Conservation (phyloP, 1,284 basidiomycete species). For the Pseudozyma hubeiensis region DNA sequence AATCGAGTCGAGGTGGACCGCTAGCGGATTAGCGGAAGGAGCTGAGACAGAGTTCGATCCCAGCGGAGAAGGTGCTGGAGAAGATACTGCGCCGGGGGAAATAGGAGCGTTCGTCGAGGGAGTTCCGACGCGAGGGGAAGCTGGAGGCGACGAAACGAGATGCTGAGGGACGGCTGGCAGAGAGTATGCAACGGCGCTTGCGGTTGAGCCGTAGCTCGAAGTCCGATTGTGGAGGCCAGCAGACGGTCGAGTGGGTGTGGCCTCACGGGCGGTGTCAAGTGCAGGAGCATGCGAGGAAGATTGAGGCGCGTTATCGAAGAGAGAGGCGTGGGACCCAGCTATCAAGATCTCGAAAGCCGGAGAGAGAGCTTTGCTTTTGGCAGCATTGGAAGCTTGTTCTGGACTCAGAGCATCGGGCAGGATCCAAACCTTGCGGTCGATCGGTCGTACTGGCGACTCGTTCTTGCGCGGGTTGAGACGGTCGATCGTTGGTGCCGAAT, state of each 20-base stretch:
- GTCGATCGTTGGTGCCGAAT: conserved; percentile 7
- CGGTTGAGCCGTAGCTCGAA: conserved; percentile 24
- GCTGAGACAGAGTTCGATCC: conserved; percentile 2
- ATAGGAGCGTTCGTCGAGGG: conserved; percentile 10
- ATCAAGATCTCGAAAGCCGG: conserved; percentile 45
- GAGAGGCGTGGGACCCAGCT: conserved; percentile 5
- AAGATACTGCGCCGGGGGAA: conserved; percentile 13
- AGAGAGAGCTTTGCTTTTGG: conserved; percentile 38
- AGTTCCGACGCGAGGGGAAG: conserved; percentile 22
- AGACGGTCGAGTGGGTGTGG: conserved; percentile 35
- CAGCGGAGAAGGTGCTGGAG: conserved; percentile 9
- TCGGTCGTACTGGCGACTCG: conserved; percentile 43
- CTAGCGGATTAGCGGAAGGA: conserved; percentile 22
- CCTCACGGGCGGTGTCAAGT: conserved; percentile 15
- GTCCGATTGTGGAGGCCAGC: conserved; percentile 11
- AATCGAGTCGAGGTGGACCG: conserved; percentile 40
- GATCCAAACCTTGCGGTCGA: conserved; percentile 51
- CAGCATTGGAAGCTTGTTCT: conserved; percentile 26
- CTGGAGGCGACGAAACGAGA: conserved; percentile 43
- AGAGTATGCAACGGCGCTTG: conserved; percentile 22
- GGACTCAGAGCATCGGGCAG: conserved; percentile 41
- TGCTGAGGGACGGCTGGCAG: conserved; percentile 48
- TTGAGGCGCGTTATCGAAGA: neutral
- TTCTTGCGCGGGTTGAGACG: conserved; percentile 11
- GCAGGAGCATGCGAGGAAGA: neutral